Evolutionary conservation across 2,329 filamentous ascomycete genomes (phyloP).

Genomic region (Paramyrothecium sp.): DNA sequence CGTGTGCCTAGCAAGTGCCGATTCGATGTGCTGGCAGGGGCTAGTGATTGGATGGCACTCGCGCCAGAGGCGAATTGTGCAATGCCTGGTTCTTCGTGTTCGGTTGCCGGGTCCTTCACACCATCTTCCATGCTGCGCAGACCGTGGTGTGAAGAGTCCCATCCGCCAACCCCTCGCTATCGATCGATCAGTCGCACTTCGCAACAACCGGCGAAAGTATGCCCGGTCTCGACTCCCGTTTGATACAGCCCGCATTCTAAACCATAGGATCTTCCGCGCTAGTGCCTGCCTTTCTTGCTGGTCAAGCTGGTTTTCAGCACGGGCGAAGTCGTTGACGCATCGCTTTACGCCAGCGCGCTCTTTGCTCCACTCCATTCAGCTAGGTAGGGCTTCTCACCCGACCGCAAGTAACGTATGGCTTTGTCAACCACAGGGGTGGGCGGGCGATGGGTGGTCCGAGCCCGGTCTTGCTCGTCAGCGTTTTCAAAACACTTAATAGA

Average conservation of each 20-base stretch:
- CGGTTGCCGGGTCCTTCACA: slow-evolving; percentile 25
- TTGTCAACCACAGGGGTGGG: too few species aligned
- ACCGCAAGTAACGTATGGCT: too few species aligned
- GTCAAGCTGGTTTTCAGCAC: background rate
- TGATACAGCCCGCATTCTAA: background rate
- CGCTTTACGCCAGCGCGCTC: background rate
- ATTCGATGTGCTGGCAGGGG: background rate
- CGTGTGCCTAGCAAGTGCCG: background rate
- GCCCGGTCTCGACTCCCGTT: background rate
- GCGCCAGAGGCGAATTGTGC: background rate
- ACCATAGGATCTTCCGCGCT: background rate
- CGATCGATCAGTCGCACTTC: background rate
- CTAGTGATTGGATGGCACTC: background rate
- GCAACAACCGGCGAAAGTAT: background rate
- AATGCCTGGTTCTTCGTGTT: slow-evolving; percentile 23
- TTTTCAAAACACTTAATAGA: too few species aligned
- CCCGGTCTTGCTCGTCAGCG: too few species aligned
- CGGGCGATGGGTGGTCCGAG: too few species aligned
- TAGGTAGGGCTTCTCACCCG: background rate
- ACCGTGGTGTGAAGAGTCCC: background rate
- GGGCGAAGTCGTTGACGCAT: background rate
- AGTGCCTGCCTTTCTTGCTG: background rate
- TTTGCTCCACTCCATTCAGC: background rate
- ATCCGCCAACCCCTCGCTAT: background rate
- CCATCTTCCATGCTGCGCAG: slow-evolving; percentile 15